Evolutionary conservation across 1,284 basidiomycete species (phyloP), one percentile per base, ranked within the genome.

Genomic region (Cryptococcus sp.): DNA sequence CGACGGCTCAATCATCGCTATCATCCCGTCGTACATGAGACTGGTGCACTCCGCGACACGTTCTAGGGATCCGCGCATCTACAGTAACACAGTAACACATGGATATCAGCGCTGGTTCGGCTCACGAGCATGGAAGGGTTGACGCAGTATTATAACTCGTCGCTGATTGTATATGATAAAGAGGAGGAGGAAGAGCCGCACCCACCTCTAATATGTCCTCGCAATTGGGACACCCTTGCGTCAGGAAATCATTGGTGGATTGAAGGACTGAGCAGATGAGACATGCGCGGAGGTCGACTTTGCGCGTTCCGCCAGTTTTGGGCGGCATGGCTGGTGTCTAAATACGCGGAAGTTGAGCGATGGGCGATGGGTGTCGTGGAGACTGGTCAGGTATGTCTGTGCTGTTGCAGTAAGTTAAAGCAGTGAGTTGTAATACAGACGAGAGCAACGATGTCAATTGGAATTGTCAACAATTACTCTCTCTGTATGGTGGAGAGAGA

Each of bases 181-280:
- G 19, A 7, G 7, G 41, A 42, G 41, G 22, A 30, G 16, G 39
- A n/a, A 47, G n/a, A 5, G 20, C 22, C 11, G 15, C 19, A 74
- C 82, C 47, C 58, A 93, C 95, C 82, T 94, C 89, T 76, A 98
- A 85, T 66, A 95, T 84, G 69, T 95, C 90, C 70, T 99, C 95
- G 78, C 95, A 99, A 75, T 99, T 99, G 41, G 95, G 95, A 75
- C 95, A 99, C 3, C 95, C 95, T 47, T 83, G 81, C 64, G 85
- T 86, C 54, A 88, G 82, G 75, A 98, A 99, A 67, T 98, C 95
- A 55, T 83, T 82, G 0, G 91, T 86, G 0, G 86, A 83, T 73
- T 93, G 93, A 43, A 96, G 86, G 64, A 94, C 86, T 11, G 91
- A 96, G 78, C 94, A 98, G 35, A 95, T 84, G 6, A 97, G 83